Base-by-base conservation (phyloP, 2,329 filamentous ascomycete genomes). In the Colletotrichum noveboracense region DNA sequence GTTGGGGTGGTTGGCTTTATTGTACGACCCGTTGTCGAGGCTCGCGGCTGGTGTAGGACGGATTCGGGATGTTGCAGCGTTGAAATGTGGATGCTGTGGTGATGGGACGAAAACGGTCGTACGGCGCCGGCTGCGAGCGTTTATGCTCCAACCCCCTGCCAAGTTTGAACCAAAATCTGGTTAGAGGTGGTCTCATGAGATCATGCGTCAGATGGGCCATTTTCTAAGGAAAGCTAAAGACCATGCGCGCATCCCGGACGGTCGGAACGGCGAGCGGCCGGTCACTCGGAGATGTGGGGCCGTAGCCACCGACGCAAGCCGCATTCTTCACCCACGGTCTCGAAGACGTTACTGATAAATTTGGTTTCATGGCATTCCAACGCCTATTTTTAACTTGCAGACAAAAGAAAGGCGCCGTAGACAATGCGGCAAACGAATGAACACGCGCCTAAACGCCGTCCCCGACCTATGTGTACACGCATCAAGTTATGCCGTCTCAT, bases 361-460 rank as follows among this genome's bases (percentile, higher is more conserved):
- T 21, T 48, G 43, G 18, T 48, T 48, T 48, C 55, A 26, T 28
- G 55, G 55, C 55, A 58, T 58, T 48, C 43, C 43, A 21, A 21
- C 18, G n/a, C 43, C n/a, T 48, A 48, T 48, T 21, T 21, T 21
- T 48, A 48, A 21, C n/a, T 48, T 7, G 10, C n/a, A 7, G 14
- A 75, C 64, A 75, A 68, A 75, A 36, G 62, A 58, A 68, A n/a
- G 2, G 34, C 26, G 26, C 24, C 26, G 36, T 8, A 13, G 30
- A 18, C n/a, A 13, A 36, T 21, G 30, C 56, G 56, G 52, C 32
- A 62, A 75, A 67, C 43, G 69, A 72, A 32, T 14, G 69, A 61
- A 43, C 28, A 48, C n/a, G 62, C 56, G 69, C 69, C 69, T 48
- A 34, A 62, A 71, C 68, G 68, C 72, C 73, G 26, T 28, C 62